Evolutionary conservation across 495 filamentous ascomycete species (phyloP), one percentile per base, ranked within the genome.

Genomic region (Annulohypoxylon maeteangense): DNA sequence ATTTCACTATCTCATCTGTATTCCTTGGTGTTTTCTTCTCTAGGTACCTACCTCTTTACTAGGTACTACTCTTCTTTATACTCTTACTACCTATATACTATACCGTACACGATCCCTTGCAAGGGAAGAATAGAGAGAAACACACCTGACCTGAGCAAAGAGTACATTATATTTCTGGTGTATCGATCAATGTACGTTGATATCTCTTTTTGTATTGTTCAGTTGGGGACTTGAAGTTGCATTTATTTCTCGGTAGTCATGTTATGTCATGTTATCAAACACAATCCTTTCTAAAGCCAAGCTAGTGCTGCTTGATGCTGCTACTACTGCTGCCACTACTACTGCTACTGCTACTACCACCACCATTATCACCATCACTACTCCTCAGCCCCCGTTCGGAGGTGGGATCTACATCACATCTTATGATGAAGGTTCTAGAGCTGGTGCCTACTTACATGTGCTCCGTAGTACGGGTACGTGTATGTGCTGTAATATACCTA

Each of bases 381-480:
- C 42, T 47, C 42, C 18, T 47, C 42, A 22, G 42, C 42, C 22
- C 42, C 23, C n/a, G 22, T 29, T 18, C 11, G 12, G 62, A 66
- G 65, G 62, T 51, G 54, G 65, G 65, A 69, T 73, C 65, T 73
- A 68, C 70, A 58, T 51, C 44, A 65, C 25, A 18, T 38, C 56
- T 47, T 34, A 22, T 57, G 65, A 65, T 73, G 70, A 69, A 73
- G 25, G 66, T 73, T 73, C 70, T 73, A 73, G 70, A 73, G 70
- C 70, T 57, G 55, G 50, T 51, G 65, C 50, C 61, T 73, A 66
- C 50, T 56, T 73, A 66, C 57, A 68, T 73, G 65, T 72, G 54
- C 65, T 67, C 55, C 65, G 70, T 72, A 65, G 65, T 68, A 72
- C 70, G 65, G 70, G 65, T 72, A 60, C 65, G 59, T 72, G 65